phyloP scores from a whole-genome alignment of 805 yeast species.

The Ogataea methylovora region DNA sequence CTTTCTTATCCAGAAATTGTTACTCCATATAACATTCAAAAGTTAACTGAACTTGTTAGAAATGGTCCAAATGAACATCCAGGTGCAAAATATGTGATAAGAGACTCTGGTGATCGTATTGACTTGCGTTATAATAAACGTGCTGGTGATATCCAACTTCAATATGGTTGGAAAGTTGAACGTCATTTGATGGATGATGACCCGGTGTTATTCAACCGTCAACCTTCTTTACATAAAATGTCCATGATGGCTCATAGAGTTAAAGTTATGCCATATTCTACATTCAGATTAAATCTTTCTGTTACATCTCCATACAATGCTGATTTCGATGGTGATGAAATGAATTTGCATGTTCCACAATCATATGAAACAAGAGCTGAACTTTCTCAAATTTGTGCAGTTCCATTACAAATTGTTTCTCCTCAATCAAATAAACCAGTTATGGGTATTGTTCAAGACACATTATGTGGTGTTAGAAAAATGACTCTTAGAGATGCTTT shows the following conservation, averaged over 20 bases:
- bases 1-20: constrained; percentile 95
- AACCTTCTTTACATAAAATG: constrained; percentile 98
- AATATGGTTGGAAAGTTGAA: constrained; percentile 98
- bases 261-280: constrained; percentile 97
- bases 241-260: constrained; percentile 99
- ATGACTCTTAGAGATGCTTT: constrained; percentile 88
- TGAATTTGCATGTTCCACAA: constrained; percentile 99
- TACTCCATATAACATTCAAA: constrained; percentile 94
- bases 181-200: constrained; percentile 97
- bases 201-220: constrained; percentile 97
- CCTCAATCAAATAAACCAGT: constrained; percentile 99
- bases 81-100: constrained; percentile 96
- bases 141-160: constrained; percentile 96
- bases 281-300: constrained; percentile 91
- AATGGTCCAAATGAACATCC: constrained; percentile 99
- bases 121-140: constrained; percentile 95
- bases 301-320: constrained; percentile 99
- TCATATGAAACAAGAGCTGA: constrained; percentile 98
- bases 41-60: constrained; percentile 85
- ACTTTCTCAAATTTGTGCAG: constrained; percentile 90
- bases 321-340: constrained; percentile 99
- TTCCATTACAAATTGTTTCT: constrained; percentile 94
- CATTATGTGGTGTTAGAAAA: constrained; percentile 94
- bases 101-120: constrained; percentile 98
- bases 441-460: constrained; percentile 99